phyloP scores from a whole-genome alignment of 2,329 filamentous ascomycete species.

The Boeremia exigua region DNA sequence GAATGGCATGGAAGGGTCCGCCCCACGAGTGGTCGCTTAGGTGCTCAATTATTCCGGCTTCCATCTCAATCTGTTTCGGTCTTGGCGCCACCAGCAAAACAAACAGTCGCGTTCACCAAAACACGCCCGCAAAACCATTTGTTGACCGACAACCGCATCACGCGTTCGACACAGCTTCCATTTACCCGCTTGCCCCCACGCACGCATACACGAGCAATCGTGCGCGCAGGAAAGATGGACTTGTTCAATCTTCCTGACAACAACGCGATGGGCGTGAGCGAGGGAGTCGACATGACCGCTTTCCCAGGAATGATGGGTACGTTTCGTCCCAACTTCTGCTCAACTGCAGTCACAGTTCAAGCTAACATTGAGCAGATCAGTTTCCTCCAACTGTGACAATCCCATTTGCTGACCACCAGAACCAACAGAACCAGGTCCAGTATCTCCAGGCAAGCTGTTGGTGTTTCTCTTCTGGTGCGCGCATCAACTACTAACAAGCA shows the following conservation, averaged over 20 bases:
- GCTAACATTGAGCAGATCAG: neutral
- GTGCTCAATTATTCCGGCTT: conserved; percentile 4
- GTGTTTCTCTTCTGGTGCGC: neutral
- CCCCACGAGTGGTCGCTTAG: neutral
- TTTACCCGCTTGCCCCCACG: neutral
- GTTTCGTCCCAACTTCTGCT: neutral
- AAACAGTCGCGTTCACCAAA: conserved; percentile 1
- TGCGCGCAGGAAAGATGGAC: neutral
- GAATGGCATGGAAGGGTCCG: neutral
- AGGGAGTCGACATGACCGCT: neutral
- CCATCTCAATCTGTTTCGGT: conserved; percentile 18
- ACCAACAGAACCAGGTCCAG: neutral
- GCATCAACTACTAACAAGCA: neutral
- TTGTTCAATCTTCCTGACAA: neutral
- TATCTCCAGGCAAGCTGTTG: neutral
- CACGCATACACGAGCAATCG: neutral
- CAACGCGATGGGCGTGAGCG: neutral
- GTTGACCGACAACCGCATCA: neutral
- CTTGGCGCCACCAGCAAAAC: conserved; percentile 15
- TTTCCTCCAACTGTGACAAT: neutral
- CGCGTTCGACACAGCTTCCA: neutral
- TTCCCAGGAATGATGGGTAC: neutral
- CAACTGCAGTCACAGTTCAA: neutral
- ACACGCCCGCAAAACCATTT: neutral
- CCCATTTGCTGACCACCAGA: neutral